These are phyloP conservation scores for Boletellus emodensis DNA, from an alignment of 768 basidiomycete genomes.

Conservation along the genomic window DNA sequence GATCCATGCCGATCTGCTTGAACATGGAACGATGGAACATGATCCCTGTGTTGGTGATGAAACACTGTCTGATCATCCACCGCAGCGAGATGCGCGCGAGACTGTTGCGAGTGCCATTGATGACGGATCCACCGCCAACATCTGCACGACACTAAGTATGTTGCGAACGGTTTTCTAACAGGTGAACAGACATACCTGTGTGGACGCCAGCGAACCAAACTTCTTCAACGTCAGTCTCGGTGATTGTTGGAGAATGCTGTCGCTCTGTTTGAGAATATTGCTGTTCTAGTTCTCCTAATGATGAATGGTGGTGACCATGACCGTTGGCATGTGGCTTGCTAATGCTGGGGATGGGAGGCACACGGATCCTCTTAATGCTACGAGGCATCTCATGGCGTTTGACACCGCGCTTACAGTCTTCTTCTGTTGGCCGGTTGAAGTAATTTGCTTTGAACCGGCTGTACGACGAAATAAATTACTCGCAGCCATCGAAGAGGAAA, in stretches of 20 bases:
- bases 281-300: conserved; percentile 37
- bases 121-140: conserved; percentile 69
- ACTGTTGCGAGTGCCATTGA: conserved; percentile 51
- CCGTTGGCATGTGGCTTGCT: conserved; percentile 1
- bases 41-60: conserved; percentile 53
- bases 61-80: conserved; percentile 74
- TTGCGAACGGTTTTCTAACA: background rate
- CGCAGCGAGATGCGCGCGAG: conserved; percentile 70
- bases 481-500: conserved; percentile 5
- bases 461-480: background rate
- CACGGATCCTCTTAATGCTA: conserved; percentile 24
- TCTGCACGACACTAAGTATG: conserved; percentile 38
- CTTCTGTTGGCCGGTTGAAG: conserved; percentile 40
- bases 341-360: background rate
- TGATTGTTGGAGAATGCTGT: conserved; percentile 33
- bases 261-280: conserved; percentile 38
- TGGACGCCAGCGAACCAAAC: conserved; percentile 83
- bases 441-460: conserved; percentile 31
- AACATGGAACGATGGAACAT: conserved; percentile 49
- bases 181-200: conserved; percentile 47
- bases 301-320: conserved; percentile 4
- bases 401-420: conserved; percentile 42
- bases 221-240: conserved; percentile 60
- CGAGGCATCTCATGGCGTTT: conserved; percentile 49
- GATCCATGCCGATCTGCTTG: conserved; percentile 44